These are phyloP conservation scores for Ceratobasidium sp. DNA, from an alignment of 1,284 basidiomycete species.

Conservation along the genomic window DNA sequence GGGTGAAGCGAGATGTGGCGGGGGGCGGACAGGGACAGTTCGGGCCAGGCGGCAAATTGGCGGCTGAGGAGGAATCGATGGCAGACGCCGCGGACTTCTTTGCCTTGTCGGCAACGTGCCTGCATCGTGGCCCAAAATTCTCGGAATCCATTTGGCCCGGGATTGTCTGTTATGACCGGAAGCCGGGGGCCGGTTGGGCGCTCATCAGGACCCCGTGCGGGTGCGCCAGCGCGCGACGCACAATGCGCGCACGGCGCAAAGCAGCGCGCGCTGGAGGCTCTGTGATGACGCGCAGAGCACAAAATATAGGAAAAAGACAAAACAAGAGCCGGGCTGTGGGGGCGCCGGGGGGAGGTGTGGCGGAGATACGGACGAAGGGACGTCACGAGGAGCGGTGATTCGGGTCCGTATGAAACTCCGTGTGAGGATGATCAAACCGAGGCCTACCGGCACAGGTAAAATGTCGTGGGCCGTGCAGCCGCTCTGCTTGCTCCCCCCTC, in stretches of 20 bases:
- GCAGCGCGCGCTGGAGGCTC: too few species aligned
- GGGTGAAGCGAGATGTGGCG: background rate
- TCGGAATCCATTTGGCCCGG: background rate
- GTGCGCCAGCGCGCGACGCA: too few species aligned
- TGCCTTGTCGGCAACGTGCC: conserved; percentile 5
- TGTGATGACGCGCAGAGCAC: background rate
- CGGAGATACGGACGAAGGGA: conserved; percentile 2
- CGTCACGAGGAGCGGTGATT: conserved; percentile 15
- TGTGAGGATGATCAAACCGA: conserved; percentile 20
- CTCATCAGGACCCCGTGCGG: background rate
- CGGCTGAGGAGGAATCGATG: background rate
- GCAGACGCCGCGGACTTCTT: conserved; percentile 5
- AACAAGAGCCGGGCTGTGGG: background rate
- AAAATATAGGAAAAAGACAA: background rate
- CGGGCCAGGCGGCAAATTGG: conserved; percentile 5
- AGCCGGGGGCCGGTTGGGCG: conserved; percentile 11
- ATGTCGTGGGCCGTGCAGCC: background rate
- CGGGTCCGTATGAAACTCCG: conserved; percentile 29
- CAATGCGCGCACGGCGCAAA: too few species aligned
- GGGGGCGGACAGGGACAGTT: background rate
- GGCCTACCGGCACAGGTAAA: conserved; percentile 15
- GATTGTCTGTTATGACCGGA: background rate
- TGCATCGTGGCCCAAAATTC: conserved; percentile 11
- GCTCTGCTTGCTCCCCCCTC: conserved; percentile 14
- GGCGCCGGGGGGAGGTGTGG: background rate